Conservation (phyloP, 2,329 filamentous ascomycete species). For the Immersiporthe knoxdaviesiana region DNA sequence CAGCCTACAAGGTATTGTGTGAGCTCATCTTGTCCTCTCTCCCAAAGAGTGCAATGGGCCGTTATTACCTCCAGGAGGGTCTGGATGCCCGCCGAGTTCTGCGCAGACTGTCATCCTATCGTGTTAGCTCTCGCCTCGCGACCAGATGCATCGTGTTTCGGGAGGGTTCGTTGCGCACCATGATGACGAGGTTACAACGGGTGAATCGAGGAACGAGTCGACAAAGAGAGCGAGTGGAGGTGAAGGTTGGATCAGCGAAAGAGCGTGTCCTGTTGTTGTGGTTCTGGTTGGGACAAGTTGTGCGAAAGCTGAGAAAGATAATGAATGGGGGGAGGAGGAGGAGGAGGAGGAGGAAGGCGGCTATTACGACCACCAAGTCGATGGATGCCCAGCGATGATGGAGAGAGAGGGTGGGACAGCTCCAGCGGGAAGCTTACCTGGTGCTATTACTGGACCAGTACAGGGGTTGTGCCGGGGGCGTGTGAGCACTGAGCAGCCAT, state of each 20-base stretch:
- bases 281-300: too few species aligned
- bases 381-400: constrained; percentile 25
- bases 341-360: constrained; percentile 14
- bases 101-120: constrained; percentile 72
- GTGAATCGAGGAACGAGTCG: too few species aligned
- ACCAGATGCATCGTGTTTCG: neutral
- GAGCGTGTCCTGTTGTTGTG: neutral
- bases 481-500: too few species aligned
- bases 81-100: constrained; percentile 98
- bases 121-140: constrained; percentile 29
- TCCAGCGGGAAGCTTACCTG: constrained; percentile 24
- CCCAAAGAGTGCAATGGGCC: too few species aligned
- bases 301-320: neutral
- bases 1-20: constrained; percentile 64
- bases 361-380: constrained; percentile 20
- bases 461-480: neutral
- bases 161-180: constrained; percentile 29
- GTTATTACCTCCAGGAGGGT: constrained; percentile 93
- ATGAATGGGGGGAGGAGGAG: constrained; percentile 6
- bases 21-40: too few species aligned
- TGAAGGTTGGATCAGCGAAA: neutral
- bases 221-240: neutral
- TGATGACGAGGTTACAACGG: constrained; percentile 11
- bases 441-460: neutral
- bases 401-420: constrained; percentile 20